Percentiles rank a stretch among this genome's conserved stretches.
These are phyloP conservation scores for Botrytis squamosa DNA, from an alignment of 2,329 filamentous ascomycete species.

Conservation along the genomic window DNA sequence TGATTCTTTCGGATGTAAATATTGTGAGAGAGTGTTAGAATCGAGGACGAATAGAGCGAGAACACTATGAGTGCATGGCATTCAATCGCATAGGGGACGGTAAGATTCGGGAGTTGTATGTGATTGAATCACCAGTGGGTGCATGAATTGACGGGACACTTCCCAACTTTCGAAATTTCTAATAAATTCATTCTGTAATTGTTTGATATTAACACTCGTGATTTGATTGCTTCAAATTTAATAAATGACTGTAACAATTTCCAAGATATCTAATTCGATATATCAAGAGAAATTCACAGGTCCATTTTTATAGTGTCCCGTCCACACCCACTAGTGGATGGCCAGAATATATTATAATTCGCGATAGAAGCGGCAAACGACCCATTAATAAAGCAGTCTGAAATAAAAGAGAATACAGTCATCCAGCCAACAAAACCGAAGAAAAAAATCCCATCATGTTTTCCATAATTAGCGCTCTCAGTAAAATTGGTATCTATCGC, in stretches of 20 bases:
- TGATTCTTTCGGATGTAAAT: not conserved
- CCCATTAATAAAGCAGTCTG: not conserved
- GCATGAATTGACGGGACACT: no score
- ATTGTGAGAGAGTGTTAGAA: not conserved
- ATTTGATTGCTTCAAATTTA: no score
- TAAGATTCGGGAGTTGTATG: not conserved
- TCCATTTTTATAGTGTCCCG: no score
- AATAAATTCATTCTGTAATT: no score
- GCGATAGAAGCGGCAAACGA: not conserved
- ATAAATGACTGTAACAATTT: no score
- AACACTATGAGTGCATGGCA: not conserved
- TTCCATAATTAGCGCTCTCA: not conserved
- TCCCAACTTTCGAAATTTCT: no score
- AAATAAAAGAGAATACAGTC: not conserved
- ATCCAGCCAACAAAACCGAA: not conserved
- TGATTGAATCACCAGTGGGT: no score
- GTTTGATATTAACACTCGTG: no score
- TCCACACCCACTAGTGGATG: no score
- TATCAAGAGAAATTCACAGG: no score
- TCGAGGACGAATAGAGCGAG: not conserved
- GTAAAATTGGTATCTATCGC: not conserved
- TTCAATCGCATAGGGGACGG: not conserved
- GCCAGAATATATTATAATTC: not conserved
- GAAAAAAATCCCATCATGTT: not conserved
- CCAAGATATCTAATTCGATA: no score